Evolutionary conservation across 768 basidiomycete genomes (phyloP), one percentile per base, ranked within the genome.

Genomic region (Tylopilus balloui): DNA sequence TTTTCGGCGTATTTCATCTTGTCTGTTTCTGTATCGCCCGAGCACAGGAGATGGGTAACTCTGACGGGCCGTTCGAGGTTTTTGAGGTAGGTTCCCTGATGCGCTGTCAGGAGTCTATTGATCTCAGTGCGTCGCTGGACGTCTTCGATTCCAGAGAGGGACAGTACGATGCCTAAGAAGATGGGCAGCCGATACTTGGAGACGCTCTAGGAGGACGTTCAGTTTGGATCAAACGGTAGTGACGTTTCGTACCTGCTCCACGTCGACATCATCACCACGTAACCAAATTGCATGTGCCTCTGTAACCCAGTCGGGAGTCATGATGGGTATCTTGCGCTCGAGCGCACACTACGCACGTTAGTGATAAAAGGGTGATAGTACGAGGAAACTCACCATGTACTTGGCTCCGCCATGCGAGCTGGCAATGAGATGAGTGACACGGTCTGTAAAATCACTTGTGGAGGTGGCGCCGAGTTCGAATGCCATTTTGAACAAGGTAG

Each of bases 391-490:
- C 48, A 88, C 92, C 67, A 64, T 72, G 64, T 96, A 95, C 61
- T 97, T 97, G 12, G 85, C 78, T 19, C 91, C 83, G 3, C 88
- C 88, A 59, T 88, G 84, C n/a, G 73, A 75, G n/a, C 68, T 70
- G 0, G 92, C 90, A 35, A 97, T 74, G 19, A 97, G 77, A 71
- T 95, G 92, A 0, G 92, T 94, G n/a, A 89, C 86, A 39, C 74
- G 74, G 62, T 91, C 86, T 0, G 92, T 97, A 53, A 95, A 83
- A 42, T 88, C 84, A 27, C 69, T 77, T 14, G 79, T 75, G 37
- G 79, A 74, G 4, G 68, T 69, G 23, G 90, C 93, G 11, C 93
- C 93, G 13, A 96, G 83, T 56, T 92, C 86, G 20, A 79, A 70
- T 0, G 88, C 90, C 59, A 88, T 79, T 51, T 81, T 82, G 62